Evolutionary conservation across 108 stramenopile genomes (phyloP), one percentile per base, ranked within the genome.

Genomic region (Phaeodactylum tricornutum): DNA sequence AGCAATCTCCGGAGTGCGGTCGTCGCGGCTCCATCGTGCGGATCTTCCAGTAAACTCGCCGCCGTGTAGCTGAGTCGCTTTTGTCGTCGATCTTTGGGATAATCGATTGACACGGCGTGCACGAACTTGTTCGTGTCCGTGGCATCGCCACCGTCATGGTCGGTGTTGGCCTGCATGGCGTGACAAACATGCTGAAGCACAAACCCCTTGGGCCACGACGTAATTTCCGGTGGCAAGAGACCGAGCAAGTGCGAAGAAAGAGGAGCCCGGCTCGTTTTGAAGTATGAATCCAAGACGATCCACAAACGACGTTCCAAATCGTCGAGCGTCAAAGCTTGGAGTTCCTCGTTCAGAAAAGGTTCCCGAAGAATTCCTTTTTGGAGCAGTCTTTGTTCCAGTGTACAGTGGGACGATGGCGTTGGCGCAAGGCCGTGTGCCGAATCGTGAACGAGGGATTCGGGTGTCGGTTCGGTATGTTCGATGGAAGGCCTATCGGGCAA

Each of bases 81-180:
- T 49, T 76, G 81, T 30, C 85, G 54, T 32, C 85, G 72, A 50
- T 57, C 40, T 17, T 66, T 54, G 8, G 85, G 81, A 64, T 80
- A 87, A 21, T 66, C 32, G 3, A 36, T 40, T 11, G 72, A 71
- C 6, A 71, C 48, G n/a, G n/a, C n/a, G 15, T 21, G 52, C 3
- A 66, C 58, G 33, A 57, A 58, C 31, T 66, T 49, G 29, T 66
- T 52, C 2, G 19, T 42, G n/a, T n/a, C n/a, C 9, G 9, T 47
- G 9, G 26, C 30, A 8, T 34, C 33, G 33, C 35, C 4, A 29
- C 19, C 12, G 21, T 47, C 29, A 17, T 20, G 12, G 4, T 43
- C 43, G 3, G 47, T 48, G 22, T 23, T 22, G 12, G 11, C 20
- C 11, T 7, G 33, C 23, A 47, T 35, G 17, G 25, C 27, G 37